Base-by-base conservation (phyloP, 192 early-diverging fungal species). In the Phlyctochytrium bullatum region DNA sequence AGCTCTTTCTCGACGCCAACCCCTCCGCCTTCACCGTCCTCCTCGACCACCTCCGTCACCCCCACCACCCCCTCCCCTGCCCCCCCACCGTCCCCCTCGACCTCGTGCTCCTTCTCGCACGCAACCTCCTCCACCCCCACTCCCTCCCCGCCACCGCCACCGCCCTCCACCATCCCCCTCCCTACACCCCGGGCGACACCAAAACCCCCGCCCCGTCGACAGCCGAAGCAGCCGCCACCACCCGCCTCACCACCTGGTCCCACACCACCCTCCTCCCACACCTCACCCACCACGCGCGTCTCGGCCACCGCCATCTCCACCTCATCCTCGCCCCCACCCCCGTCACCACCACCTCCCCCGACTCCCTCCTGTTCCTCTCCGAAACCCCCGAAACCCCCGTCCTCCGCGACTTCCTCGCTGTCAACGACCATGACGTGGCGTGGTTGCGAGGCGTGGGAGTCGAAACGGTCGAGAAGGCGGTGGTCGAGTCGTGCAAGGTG, bases 261-360 rank as follows among this genome's bases (percentile, higher is more conserved):
- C n/a, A 10, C 40, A 10, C n/a, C 40, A 50, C 10, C 40, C 40
- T 50, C 40, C 40, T n/a, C 40, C 12, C 40, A n/a, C 12, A 10
- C 12, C 40, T 50, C 40, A 50, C 40, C 40, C 40, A 14, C 40
- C 40, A 14, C 40, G 40, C 65, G 47, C 31, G 40, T 50, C n/a
- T n/a, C 12, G 40, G 40, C 10, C 10, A 10, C 40, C 40, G 40
- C 12, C 40, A 50, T 10, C 40, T 50, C 40, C 40, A 14, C 40
- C 40, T 50, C 40, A n/a, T 50, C 40, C 40, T 50, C 40, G 40
- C n/a, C 40, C 40, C 12, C 40, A 14, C 40, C 40, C 40, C 40
- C 40, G n/a, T 50, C 40, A 50, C 40, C 12, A n/a, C 40, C 40
- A 10, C 12, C 40, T 50, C n/a, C 40, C 12, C 40, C 40, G 40